Percentiles rank a stretch among this genome's conserved stretches.
These are phyloP conservation scores for Aspergillus quadrilineatus DNA, from an alignment of 2,329 filamentous ascomycete species.

Conservation along the genomic window DNA sequence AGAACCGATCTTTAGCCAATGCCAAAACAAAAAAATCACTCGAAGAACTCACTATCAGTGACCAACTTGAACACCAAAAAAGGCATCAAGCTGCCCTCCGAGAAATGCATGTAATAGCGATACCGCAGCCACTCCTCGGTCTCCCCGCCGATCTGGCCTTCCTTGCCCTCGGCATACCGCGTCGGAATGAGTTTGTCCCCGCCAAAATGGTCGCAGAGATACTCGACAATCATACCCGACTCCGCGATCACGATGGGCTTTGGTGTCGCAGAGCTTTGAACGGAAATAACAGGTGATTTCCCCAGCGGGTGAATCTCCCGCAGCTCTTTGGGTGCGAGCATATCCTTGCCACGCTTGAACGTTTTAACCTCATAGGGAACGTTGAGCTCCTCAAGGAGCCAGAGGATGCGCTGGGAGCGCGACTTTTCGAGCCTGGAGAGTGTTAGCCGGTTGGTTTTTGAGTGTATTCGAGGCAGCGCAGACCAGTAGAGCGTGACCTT, in stretches of 20 bases:
- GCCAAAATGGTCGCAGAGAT: conserved; percentile 69
- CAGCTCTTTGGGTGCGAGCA: conserved; percentile 72
- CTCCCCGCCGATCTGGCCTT: conserved; percentile 57
- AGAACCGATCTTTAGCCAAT: not conserved
- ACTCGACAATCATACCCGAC: conserved; percentile 77
- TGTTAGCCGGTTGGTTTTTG: not conserved
- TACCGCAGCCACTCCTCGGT: conserved; percentile 62
- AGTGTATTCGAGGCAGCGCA: conserved; percentile 1
- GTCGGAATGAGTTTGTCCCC: conserved; percentile 49
- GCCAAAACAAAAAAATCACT: not conserved
- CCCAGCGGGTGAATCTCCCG: conserved; percentile 79
- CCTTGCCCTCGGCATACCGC: conserved; percentile 52
- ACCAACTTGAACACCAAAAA: conserved; percentile 65
- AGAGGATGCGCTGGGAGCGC: conserved; percentile 77
- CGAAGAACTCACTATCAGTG: conserved; percentile 50
- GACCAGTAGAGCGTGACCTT: conserved; percentile 67
- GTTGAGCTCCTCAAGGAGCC: conserved; percentile 80
- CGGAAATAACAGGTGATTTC: conserved; percentile 76
- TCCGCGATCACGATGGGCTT: conserved; percentile 70
- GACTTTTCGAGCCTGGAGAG: conserved; percentile 72
- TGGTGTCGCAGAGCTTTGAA: conserved; percentile 51
- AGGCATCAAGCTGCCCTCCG: conserved; percentile 80
- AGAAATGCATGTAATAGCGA: conserved; percentile 75
- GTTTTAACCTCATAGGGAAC: conserved; percentile 76
- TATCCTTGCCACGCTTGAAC: conserved; percentile 67